Evolutionary conservation across 73 alveolate genomes (phyloP).

Genomic region (Uronychia binucleata): DNA sequence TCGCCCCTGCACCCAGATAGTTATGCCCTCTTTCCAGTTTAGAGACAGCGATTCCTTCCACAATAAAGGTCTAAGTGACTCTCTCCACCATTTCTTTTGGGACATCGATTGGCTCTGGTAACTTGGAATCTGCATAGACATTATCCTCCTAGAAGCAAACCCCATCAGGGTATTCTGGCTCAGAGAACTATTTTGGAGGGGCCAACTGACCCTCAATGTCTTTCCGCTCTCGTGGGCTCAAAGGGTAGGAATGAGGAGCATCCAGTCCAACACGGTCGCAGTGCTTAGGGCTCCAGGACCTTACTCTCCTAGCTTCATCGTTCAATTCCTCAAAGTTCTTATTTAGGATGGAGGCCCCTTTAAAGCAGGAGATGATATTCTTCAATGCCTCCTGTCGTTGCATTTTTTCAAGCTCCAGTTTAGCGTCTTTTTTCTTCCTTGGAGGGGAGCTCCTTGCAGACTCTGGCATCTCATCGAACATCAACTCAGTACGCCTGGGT

Average conservation of each 20-base stretch:
- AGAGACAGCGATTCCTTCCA: neutral
- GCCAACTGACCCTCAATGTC: slow-evolving; percentile 17
- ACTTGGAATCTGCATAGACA: slow-evolving; percentile 13
- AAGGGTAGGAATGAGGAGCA: slow-evolving; percentile 21
- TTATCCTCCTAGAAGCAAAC: neutral
- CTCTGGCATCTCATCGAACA: neutral
- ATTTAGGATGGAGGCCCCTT: slow-evolving; percentile 32
- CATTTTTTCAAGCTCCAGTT: slow-evolving; percentile 4
- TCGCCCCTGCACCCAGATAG: neutral
- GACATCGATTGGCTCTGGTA: neutral
- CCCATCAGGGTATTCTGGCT: slow-evolving; percentile 16
- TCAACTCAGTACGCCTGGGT: neutral
- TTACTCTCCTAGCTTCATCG: neutral
- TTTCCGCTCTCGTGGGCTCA: slow-evolving; percentile 10
- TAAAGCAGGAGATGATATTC: slow-evolving; percentile 21
- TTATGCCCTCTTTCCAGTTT: neutral
- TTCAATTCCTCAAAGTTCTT: slow-evolving; percentile 17
- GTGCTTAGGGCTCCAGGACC: slow-evolving; percentile 12
- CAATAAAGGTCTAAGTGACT: neutral
- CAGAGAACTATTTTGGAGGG: slow-evolving; percentile 2
- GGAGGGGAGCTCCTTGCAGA: slow-evolving; percentile 1
- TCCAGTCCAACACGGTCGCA: neutral
- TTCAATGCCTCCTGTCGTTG: slow-evolving; percentile 50
- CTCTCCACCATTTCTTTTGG: neutral
- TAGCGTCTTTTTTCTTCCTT: too few relatives aligned